phyloP scores from a whole-genome alignment of 2,329 filamentous ascomycete species.

The Neopestalotiopsis sp. region DNA sequence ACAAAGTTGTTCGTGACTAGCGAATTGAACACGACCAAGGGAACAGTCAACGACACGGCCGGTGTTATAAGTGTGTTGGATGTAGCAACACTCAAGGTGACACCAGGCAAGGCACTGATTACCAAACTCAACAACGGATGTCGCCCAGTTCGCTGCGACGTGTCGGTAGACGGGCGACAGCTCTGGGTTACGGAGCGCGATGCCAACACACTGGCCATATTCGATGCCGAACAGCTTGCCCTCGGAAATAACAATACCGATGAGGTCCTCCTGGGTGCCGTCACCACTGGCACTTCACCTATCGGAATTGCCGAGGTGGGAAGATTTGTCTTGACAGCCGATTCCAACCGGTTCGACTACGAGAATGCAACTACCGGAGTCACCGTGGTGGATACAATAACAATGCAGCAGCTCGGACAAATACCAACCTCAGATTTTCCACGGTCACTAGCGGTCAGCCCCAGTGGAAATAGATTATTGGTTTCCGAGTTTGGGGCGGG shows the following conservation, averaged over 20 bases:
- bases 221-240: conserved; percentile 7
- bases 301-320: conserved; percentile 14
- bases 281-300: conserved; percentile 19
- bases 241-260: not conserved
- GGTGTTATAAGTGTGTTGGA: conserved; percentile 12
- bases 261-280: conserved; percentile 4
- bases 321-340: conserved; percentile 9
- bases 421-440: conserved; percentile 14
- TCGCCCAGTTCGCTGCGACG: conserved; percentile 9
- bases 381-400: conserved; percentile 10
- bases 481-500: conserved; percentile 13
- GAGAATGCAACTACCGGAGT: conserved; percentile 12
- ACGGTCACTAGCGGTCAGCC: conserved; percentile 14
- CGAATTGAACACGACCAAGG: conserved; percentile 8
- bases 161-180: conserved; percentile 6
- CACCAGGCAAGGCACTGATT: conserved; percentile 9
- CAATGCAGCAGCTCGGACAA: conserved; percentile 5
- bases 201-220: not conserved
- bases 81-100: conserved; percentile 10
- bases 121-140: conserved; percentile 3
- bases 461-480: conserved; percentile 9
- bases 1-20: conserved; percentile 16
- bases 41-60: not conserved
- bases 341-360: conserved; percentile 17
- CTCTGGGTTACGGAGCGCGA: conserved; percentile 17